A percentile compares a stretch with the other conserved stretches of the same genome.
These are phyloP conservation scores for Protomyces inouyei DNA, from an alignment of 1,139 yeast genomes.

Conservation along the genomic window DNA sequence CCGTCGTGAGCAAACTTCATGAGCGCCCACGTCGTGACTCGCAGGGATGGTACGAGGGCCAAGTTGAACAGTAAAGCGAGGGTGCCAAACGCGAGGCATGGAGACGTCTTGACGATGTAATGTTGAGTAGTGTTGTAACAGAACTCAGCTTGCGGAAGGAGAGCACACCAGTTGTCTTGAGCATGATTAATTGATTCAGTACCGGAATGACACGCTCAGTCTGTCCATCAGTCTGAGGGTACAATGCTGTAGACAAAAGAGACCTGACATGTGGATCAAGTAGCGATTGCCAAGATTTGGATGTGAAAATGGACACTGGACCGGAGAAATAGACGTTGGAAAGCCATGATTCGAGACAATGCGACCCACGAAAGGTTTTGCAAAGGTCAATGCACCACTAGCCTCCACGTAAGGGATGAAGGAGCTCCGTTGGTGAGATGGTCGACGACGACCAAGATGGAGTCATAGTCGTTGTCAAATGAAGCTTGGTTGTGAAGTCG, in stretches of 20 bases:
- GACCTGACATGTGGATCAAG: neutral
- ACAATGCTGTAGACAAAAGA: conserved; percentile 31
- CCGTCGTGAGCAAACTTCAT: neutral
- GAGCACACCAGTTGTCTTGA: conserved; percentile 31
- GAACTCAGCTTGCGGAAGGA: conserved; percentile 32
- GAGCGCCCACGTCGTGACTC: neutral
- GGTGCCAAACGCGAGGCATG: neutral
- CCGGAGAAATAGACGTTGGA: conserved; percentile 12
- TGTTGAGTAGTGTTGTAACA: conserved; percentile 29
- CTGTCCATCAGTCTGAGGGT: too few species aligned
- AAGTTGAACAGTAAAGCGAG: neutral
- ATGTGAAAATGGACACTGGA: conserved; percentile 10
- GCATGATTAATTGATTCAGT: conserved; percentile 33
- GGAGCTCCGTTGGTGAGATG: conserved; percentile 24
- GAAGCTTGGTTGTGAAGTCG: conserved; percentile 27
- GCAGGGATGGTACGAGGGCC: neutral
- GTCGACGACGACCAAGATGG: conserved; percentile 17
- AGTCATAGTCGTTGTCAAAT: conserved; percentile 14
- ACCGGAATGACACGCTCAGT: conserved; percentile 32
- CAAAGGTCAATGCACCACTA: neutral
- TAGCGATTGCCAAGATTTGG: conserved; percentile 14
- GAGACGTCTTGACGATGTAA: neutral
- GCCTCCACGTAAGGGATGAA: conserved; percentile 2
- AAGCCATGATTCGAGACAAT: neutral
- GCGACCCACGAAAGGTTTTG: neutral